Evolutionary conservation across 2,329 filamentous ascomycete genomes (phyloP), one percentile per base, ranked within the genome.

Genomic region (Hypoxylon sp.): DNA sequence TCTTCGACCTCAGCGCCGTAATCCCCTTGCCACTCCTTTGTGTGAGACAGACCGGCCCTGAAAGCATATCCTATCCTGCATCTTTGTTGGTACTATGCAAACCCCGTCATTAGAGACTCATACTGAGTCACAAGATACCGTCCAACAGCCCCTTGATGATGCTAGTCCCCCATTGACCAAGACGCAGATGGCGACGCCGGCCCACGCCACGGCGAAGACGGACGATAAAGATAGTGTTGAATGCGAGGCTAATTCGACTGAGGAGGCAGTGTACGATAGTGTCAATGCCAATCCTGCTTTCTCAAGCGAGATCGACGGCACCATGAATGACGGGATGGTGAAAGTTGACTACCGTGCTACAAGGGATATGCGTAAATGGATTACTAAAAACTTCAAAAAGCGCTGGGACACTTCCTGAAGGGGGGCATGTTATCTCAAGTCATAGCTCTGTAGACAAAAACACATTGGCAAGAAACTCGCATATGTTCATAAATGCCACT

Each of bases 271-370:
- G 4, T 32, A 43, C 43, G 13, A 61, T n/a, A 11, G 21, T 19
- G 36, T 21, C 25, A 21, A 19, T 2, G 28, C 19, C 14, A 13
- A 51, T 3, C 3, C 5, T 17, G 9, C 1, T 1, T 4, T 11
- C 3, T 5, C 3, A 5, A 21, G 2, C 28, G 3, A 3, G 11
- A 25, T 17, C 34, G 32, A 17, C 32, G 67, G 67, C 7, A 70
- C 64, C 23, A 48, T 67, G 53, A 63, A 51, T 49, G 67, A 70
- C 32, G 64, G 67, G 13, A 45, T 67, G 38, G 5, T 0, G 5
- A 70, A 70, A 34, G 14, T n/a, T 2, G 10, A 60, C 53, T 7
- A 5, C 9, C 30, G 3, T 2, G 21, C 13, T 52, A 5, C n/a
- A 48, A 6, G 38, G 6, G 19, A 17, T 13, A 56, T 19, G n/a